A percentile compares a stretch with the other conserved stretches of the same genome.
Evolutionary conservation across 208 protist species (phyloP).

Genomic region (Tetramitus jugosus): DNA sequence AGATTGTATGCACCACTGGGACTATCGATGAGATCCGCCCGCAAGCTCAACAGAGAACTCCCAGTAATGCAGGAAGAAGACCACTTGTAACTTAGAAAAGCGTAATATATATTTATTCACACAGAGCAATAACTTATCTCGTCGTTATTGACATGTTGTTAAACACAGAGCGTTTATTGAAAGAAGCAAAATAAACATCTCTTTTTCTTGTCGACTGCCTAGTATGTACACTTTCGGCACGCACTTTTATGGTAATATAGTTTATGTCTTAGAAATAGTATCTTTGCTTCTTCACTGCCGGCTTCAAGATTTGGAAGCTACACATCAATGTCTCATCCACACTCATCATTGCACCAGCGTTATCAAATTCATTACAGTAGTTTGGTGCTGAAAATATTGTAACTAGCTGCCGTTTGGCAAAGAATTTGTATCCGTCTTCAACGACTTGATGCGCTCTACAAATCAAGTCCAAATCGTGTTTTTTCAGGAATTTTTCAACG

Average conservation of each 20-base stretch:
- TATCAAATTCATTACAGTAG: conserved; percentile 99
- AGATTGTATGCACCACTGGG: not conserved
- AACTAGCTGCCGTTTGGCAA: conserved; percentile 95
- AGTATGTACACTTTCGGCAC: too few species aligned
- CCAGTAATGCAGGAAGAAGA: too few species aligned
- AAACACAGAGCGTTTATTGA: too few species aligned
- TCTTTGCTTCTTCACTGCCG: conserved; percentile 34
- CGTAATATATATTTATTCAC: too few species aligned
- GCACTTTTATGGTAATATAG: too few species aligned
- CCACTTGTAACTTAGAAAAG: too few species aligned
- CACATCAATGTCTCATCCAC: conserved; percentile 91
- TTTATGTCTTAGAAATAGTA: conserved; percentile 61
- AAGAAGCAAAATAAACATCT: too few species aligned
- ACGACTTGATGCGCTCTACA: conserved; percentile 98
- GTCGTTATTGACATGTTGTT: not conserved
- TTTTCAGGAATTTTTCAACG: conserved; percentile 92
- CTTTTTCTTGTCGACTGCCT: too few species aligned
- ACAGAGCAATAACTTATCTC: not conserved
- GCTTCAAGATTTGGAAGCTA: conserved; percentile 94
- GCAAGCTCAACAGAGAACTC: too few species aligned
- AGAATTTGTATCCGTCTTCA: conserved; percentile 98
- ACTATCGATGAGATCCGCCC: too few species aligned
- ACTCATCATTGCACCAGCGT: conserved; percentile 96
- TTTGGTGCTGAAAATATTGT: conserved; percentile 99
- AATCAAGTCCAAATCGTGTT: conserved; percentile 97